Evolutionary conservation across 2,329 filamentous ascomycete species (phyloP), one percentile per base, ranked within the genome.

Genomic region (Epicoccum nigrum): DNA sequence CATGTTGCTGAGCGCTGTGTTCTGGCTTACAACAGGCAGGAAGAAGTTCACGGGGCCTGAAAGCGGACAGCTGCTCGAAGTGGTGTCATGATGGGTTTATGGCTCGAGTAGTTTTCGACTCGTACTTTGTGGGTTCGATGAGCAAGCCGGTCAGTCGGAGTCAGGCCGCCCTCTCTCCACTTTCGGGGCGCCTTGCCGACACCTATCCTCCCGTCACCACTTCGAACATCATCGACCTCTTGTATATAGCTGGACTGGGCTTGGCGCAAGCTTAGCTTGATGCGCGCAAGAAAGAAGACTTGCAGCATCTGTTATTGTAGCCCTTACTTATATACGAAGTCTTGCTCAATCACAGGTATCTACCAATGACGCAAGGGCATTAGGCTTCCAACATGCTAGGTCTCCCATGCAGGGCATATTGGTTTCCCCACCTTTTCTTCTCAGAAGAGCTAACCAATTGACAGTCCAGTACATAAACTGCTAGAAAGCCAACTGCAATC

Each of bases 11-110:
- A 79, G 76, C 13, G 33, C 74, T 1, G 59, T 79, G 2, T 83
- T 79, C 1, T 84, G 81, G 82, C 51, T 82, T 7, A 79, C 75
- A 1, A 81, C 78, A 0, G 81, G 79, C 0, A 65, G 74, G 45
- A 79, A 76, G 55, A 66, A 75, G 17, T 84, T 83, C 55, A 79
- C 75, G 0, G 81, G 81, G 0, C 81, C 81, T 3, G 64, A 71
- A 25, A 62, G 52, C 31, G 67, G 65, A 3, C 52, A 63, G 32
- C 15, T 49, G 3, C 25, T 49, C 8, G 45, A 49, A 7, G 42
- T 32, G 13, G 30, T 42, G 27, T 32, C 17, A 23, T 23, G 16
- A 17, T 16, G n/a, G 15, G 5, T 7, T 7, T 4, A 19, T 8
- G 1, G 16, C 9, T 27, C 15, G 21, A 12, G 21, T 12, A 11